Evolutionary conservation across 164 flowering plant species (phyloP), one percentile per base, ranked within the genome.

Genomic region (Cinnamomum micranthum): DNA sequence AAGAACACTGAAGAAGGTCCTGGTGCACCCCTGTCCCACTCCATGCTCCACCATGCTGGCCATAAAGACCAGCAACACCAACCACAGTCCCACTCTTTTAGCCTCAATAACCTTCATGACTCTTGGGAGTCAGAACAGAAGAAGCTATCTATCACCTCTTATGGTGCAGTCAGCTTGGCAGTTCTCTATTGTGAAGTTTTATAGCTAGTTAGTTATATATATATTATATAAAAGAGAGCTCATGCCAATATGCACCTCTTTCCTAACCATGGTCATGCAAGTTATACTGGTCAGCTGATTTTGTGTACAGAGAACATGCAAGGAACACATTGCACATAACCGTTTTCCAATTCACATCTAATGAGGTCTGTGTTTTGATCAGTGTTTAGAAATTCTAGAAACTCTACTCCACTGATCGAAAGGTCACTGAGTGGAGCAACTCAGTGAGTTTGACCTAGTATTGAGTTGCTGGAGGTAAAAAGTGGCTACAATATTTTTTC

Each of bases 1-100:
- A 5, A 95, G n/a, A 14, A 20, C 60, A 55, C 91, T 80, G 80
- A 93, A 88, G 86, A 93, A 95, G 23, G 98, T 88, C 77, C 82
- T 86, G n/a, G 80, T 72, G 74, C 97, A 95, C 13, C 78, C 77
- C 47, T 73, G 82, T 17, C 80, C 81, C 23, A 73, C 72, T 6
- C 60, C 60, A 55, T 55, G 20, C 20, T 14, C 60, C n/a, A 15
- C 60, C 60, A 14, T 55, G 60, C 80, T 41, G 65, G 81, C 81
- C 79, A 83, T 51, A 0, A 75, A 65, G 74, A 85, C 74, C 72
- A 84, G 50, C 15, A 83, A 28, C 27, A 69, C 17, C 52, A 69
- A 17, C 66, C 67, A 59, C 24, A 68, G 20, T 11, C 17, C 51
- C 27, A 41, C 28, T 51, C 12, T 14, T 0, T 33, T n/a, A 51